Percentiles rank a stretch among this genome's conserved stretches.
Evolutionary conservation across 495 filamentous ascomycete genomes (phyloP).

Genomic region (Aeminium ludgeri): DNA sequence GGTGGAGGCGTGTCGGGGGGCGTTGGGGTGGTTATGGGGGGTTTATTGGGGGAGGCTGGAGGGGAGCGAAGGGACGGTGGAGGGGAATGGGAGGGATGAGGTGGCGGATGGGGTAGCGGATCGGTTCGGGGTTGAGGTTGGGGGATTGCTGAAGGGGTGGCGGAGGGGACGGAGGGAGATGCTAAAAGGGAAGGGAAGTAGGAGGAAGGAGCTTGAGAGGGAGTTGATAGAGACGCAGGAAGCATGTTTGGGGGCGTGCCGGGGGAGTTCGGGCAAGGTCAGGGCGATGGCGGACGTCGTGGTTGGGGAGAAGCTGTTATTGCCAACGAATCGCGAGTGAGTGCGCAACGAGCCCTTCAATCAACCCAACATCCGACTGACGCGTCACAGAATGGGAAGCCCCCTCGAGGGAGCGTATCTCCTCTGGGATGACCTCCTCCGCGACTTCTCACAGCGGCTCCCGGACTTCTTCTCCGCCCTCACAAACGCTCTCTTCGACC

Average conservation of each 20-base stretch:
- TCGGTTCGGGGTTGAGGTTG: conserved; percentile 6
- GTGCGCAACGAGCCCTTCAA: background rate
- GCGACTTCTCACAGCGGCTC: background rate
- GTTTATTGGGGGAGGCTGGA: conserved; percentile 57
- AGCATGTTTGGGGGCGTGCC: conserved; percentile 1
- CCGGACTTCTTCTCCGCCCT: conserved; percentile 6
- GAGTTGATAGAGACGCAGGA: background rate
- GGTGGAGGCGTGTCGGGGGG: conserved; percentile 44
- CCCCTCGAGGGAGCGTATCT: conserved; percentile 22
- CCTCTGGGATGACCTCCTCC: conserved; percentile 22
- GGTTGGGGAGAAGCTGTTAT: conserved; percentile 14
- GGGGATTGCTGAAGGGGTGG: conserved; percentile 16
- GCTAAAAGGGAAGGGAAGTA: conserved; percentile 9
- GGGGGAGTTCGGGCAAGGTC: background rate
- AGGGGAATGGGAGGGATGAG: too few species aligned
- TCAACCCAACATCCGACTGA: background rate
- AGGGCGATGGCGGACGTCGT: conserved; percentile 8
- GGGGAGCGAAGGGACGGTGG: background rate
- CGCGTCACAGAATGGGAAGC: conserved; percentile 2
- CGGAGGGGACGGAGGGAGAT: conserved; percentile 12
- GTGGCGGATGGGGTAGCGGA: background rate
- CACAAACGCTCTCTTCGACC: conserved; percentile 2
- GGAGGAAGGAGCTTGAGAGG: background rate
- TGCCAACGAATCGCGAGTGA: conserved; percentile 16
- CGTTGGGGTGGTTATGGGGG: conserved; percentile 71